A percentile compares a stretch with the other conserved stretches of the same genome.
Evolutionary conservation across 257 asterid genomes (phyloP).

Genomic region (Solanum clarkiae): DNA sequence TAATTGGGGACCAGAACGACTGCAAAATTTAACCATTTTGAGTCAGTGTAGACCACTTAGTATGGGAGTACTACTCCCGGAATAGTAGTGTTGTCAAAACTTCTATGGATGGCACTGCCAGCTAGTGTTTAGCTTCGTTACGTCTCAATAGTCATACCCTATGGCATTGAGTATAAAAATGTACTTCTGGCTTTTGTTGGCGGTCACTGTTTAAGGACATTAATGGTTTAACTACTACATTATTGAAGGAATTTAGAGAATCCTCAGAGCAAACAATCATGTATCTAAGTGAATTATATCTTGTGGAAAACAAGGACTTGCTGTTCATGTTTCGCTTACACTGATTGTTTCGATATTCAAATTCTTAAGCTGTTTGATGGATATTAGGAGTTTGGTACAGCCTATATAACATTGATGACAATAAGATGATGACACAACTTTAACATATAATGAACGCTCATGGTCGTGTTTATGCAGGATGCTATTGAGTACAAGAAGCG

Average conservation of each 20-base stretch:
- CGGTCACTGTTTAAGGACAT: neutral
- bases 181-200: neutral
- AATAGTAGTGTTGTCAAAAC: neutral
- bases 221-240: neutral
- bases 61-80: neutral
- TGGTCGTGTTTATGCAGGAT: slow-evolving; percentile 41
- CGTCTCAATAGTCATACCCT: neutral
- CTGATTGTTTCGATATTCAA: neutral
- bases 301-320: neutral
- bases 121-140: neutral
- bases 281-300: neutral
- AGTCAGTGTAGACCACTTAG: neutral
- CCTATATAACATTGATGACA: neutral
- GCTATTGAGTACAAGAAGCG: slow-evolving; percentile 62
- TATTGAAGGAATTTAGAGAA: neutral
- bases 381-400: neutral
- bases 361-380: neutral
- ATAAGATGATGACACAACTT: neutral
- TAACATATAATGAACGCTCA: neutral
- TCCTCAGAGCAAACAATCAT: neutral
- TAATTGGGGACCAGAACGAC: neutral
- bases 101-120: neutral
- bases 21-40: neutral
- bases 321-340: neutral
- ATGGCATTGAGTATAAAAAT: neutral